Evolutionary conservation across 768 basidiomycete genomes (phyloP), one percentile per base, ranked within the genome.

Genomic region (Saitozyma podzolica): DNA sequence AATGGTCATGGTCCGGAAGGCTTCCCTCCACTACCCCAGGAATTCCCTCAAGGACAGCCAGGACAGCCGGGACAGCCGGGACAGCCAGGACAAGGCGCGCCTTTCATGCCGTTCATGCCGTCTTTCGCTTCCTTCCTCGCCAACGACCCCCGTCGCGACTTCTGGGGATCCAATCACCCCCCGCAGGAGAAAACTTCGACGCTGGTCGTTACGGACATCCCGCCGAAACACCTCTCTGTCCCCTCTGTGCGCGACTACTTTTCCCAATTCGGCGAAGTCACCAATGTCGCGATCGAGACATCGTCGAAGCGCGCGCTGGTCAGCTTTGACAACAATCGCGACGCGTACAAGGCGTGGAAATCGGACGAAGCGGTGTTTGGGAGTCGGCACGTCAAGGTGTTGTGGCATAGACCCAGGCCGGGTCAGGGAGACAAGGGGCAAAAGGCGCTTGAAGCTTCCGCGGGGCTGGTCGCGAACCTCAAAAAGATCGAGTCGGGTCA

Each of bases 341-440:
- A 93, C 71, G 94, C 94, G 0, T 86, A 89, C 72, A 85, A 86
- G 11, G 94, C 94, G 0, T 92, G 93, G 90, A 91, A 90, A 78
- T 87, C 87, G 29, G 90, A 94, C 78, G 92, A 95, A 65, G 92
- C 93, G n/a, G 89, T 96, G 13, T 96, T 96, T 73, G 87, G 86
- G 10, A 94, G 93, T 70, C 86, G 94, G 54, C 96, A 96, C 77
- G 93, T 96, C 67, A 95, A 94, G 80, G 84, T 96, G 41, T 91
- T 95, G 72, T 96, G 94, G 92, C 92, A 95, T 80, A 84, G 89
- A 61, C 92, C 92, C 8, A 86, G 93, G 86, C 90, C 90, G 58
- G 93, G 94, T 0, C 90, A 93, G 70, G 93, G 93, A 8, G 87
- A 86, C 65, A 83, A 82, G 16, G 93, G 93, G 2, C 82, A 86